Conservation (phyloP, 129 eudicot genomes). For the Escallonia rubra region DNA sequence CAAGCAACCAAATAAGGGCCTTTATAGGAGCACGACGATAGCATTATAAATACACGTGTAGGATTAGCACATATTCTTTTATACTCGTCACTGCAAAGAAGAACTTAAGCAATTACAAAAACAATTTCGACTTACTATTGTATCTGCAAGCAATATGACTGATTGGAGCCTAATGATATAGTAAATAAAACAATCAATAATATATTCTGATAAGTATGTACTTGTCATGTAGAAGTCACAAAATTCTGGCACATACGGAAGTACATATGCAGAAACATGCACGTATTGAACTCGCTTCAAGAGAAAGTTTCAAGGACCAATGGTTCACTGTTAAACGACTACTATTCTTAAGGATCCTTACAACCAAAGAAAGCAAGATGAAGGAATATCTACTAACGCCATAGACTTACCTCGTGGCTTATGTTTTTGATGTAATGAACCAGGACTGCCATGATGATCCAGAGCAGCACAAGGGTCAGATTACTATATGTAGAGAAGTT, state of each 20-base stretch:
- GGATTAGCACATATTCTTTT: too few relatives aligned
- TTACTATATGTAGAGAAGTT: slow-evolving; percentile 84
- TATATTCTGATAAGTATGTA: background rate
- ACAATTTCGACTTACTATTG: too few relatives aligned
- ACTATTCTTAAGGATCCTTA: background rate
- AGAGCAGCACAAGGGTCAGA: slow-evolving; percentile 76
- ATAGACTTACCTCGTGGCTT: slow-evolving; percentile 58
- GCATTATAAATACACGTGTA: background rate
- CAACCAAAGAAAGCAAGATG: background rate
- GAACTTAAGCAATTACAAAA: too few relatives aligned
- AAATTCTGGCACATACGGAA: background rate
- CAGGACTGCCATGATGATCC: slow-evolving; percentile 75
- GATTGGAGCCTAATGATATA: background rate
- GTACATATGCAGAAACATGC: background rate
- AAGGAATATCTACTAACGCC: slow-evolving; percentile 3
- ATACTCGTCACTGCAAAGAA: too few relatives aligned
- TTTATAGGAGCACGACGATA: background rate
- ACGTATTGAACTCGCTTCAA: background rate
- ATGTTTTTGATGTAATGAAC: slow-evolving; percentile 69
- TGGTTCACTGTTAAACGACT: background rate
- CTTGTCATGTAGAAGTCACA: too few relatives aligned
- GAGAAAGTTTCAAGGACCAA: background rate
- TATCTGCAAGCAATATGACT: background rate
- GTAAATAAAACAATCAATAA: background rate
- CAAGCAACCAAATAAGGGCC: background rate